phyloP scores from a whole-genome alignment of 2,329 filamentous ascomycete genomes.

The Arthrobotrys iridis region DNA sequence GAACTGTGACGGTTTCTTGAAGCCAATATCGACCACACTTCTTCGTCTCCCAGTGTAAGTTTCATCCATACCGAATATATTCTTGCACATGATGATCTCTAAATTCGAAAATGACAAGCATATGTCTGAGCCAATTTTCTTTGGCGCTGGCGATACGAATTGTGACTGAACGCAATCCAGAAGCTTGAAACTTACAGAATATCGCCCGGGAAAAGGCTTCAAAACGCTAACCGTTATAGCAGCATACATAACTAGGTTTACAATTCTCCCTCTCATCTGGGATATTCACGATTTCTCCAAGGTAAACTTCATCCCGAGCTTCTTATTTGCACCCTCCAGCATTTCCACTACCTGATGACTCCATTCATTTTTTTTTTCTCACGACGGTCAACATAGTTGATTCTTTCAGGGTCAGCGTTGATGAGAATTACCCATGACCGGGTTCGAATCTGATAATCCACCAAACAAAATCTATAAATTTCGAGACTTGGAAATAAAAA shows the following conservation, averaged over 20 bases:
- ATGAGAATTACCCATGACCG: slow-evolving; percentile 59
- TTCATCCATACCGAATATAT: slow-evolving; percentile 31
- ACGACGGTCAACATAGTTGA: slow-evolving; percentile 59
- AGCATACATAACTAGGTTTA: neutral
- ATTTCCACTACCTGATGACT: slow-evolving; percentile 56
- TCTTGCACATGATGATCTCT: slow-evolving; percentile 31
- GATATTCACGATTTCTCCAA: neutral
- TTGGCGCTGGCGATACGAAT: slow-evolving; percentile 53
- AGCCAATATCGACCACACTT: too few relatives aligned
- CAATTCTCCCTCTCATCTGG: neutral
- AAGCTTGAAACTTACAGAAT: neutral
- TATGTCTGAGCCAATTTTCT: slow-evolving; percentile 58
- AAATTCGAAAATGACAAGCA: slow-evolving; percentile 59
- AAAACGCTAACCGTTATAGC: neutral
- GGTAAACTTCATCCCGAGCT: neutral
- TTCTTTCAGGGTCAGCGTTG: slow-evolving; percentile 54
- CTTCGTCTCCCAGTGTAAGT: too few relatives aligned
- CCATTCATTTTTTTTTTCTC: slow-evolving; percentile 57
- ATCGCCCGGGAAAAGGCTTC: neutral
- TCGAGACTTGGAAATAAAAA: neutral
- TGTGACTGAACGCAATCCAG: slow-evolving; percentile 54
- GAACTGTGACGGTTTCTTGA: too few relatives aligned
- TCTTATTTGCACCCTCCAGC: neutral
- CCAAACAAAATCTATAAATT: neutral
- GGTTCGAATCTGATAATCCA: slow-evolving; percentile 56